These are phyloP conservation scores for Pseudocercospora vitis DNA, from an alignment of 2,329 filamentous ascomycete species.

Conservation along the genomic window DNA sequence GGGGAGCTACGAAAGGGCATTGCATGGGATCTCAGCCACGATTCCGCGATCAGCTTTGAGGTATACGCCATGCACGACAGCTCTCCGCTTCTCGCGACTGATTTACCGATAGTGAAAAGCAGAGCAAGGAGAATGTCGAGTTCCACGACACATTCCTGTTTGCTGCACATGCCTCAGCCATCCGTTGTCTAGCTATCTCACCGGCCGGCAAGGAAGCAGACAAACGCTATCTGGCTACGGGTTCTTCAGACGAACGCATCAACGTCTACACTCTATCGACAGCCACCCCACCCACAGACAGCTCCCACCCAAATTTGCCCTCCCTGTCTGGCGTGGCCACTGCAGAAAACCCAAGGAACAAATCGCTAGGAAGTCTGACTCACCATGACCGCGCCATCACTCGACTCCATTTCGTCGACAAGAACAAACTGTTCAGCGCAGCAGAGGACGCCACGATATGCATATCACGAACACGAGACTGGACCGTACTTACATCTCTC, in stretches of 20 bases:
- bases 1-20: constrained; percentile 88
- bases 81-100: too few relatives aligned
- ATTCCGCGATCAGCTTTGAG: constrained; percentile 46
- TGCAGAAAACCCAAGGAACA: constrained; percentile 80
- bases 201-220: constrained; percentile 58
- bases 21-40: constrained; percentile 85
- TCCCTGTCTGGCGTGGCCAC: constrained; percentile 69
- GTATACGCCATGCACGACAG: too few relatives aligned
- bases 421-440: constrained; percentile 82
- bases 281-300: constrained; percentile 53
- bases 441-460: constrained; percentile 90
- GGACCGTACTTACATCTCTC: constrained; percentile 82
- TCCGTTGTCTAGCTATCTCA: constrained; percentile 85
- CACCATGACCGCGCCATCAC: constrained; percentile 86
- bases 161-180: constrained; percentile 85
- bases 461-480: constrained; percentile 83
- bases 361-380: constrained; percentile 80
- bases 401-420: constrained; percentile 75
- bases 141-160: constrained; percentile 96
- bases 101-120: background rate
- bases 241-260: constrained; percentile 89
- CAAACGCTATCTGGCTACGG: constrained; percentile 86
- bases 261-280: constrained; percentile 86
- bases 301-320: constrained; percentile 59
- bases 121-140: constrained; percentile 46